Base-by-base conservation (phyloP, 2,329 filamentous ascomycete genomes). In the Ciborinia camelliae region DNA sequence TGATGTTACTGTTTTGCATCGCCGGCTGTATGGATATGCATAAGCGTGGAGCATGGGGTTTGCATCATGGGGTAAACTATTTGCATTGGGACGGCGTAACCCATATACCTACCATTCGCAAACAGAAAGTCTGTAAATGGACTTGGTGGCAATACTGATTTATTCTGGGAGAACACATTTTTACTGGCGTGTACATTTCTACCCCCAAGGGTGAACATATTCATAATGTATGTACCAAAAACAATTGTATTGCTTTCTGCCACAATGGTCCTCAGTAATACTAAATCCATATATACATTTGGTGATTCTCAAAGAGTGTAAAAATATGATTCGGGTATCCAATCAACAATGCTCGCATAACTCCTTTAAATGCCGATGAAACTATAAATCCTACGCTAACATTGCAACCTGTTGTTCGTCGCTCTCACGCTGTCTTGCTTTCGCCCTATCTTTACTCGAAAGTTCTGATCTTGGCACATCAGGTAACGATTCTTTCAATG, bases 381-480 rank as follows among this genome's bases (percentile, higher is more conserved):
- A 61, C 35, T 23, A 23, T 15, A 59, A 30, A 26, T 41, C 48
- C 60, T 69, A 75, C 51, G 73, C 74, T 63, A 74, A 64, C 69
- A 76, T 75, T 50, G 71, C 71, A 43, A 68, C 68, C 50, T 66
- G 66, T 51, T 73, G 64, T 51, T 72, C 68, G 18, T 73, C 71
- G 45, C 65, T 64, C 53, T 71, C 69, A 45, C 57, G 63, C 62
- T 71, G 69, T 48, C 71, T 71, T 7, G 68, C 70, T 50, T 71
- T 71, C 6, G 70, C 73, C 59, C 73, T 71, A 35, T 71, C 69
- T 52, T 66, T 66, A 30, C 48, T 63, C 23, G 64, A 68, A 28
- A 71, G 63, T 55, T 68, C 66, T 28, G 62, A 69, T 18, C 66
- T 71, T n/a, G 74, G 74, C 39, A 71, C 74, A 54, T 71, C 68